Conservation (phyloP, 306 rosid genomes). For the Mimosa bimucronata region DNA sequence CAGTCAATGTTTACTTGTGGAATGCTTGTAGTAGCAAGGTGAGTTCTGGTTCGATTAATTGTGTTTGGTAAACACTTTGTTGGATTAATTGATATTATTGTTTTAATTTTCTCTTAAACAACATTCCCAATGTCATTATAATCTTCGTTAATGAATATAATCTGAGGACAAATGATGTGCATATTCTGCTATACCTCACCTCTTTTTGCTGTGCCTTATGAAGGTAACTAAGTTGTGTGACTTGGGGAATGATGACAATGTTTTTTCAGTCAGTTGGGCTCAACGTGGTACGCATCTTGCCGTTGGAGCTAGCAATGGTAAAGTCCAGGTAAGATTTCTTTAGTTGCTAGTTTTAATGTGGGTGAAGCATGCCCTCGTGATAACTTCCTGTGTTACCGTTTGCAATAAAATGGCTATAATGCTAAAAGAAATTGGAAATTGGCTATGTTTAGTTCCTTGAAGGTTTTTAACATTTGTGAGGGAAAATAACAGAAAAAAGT, state of each 20-base stretch:
- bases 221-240: slow-evolving; percentile 98
- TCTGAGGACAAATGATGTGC: slow-evolving; percentile 12
- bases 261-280: slow-evolving; percentile 98
- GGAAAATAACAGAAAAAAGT: neutral
- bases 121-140: neutral
- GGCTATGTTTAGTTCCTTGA: neutral
- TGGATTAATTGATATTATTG: neutral
- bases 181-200: slow-evolving; percentile 26
- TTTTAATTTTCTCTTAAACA: neutral
- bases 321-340: slow-evolving; percentile 80
- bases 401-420: slow-evolving; percentile 15
- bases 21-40: slow-evolving; percentile 99
- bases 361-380: neutral
- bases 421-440: slow-evolving; percentile 16
- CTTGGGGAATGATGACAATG: slow-evolving; percentile 88
- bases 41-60: slow-evolving; percentile 10
- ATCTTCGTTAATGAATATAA: slow-evolving; percentile 1
- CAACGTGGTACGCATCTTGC: slow-evolving; percentile 96
- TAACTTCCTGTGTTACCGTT: slow-evolving; percentile 23
- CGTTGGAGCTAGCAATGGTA: slow-evolving; percentile 93
- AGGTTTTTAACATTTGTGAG: neutral
- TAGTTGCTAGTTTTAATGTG: slow-evolving; percentile 17
- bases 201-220: slow-evolving; percentile 33
- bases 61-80: neutral
- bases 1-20: slow-evolving; percentile 98